Conservation (phyloP, 768 basidiomycete species). For the Calocera viscosa region DNA sequence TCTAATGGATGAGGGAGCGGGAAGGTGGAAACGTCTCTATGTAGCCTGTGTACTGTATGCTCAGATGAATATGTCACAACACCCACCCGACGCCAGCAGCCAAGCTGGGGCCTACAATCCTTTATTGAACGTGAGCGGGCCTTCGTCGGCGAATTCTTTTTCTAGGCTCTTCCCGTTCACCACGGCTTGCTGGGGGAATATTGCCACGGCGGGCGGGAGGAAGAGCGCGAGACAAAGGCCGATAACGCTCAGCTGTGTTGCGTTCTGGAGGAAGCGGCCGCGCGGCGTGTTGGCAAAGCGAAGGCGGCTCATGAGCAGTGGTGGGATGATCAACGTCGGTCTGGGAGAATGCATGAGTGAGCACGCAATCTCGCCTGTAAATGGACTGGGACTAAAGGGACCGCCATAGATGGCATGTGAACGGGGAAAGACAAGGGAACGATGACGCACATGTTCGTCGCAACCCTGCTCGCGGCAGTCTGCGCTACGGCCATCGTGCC, state of each 20-base stretch:
- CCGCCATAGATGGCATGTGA: neutral
- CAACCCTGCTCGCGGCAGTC: conserved; percentile 28
- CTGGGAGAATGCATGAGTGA: conserved; percentile 13
- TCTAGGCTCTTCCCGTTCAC: conserved; percentile 29
- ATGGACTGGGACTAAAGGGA: neutral
- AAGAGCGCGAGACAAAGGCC: conserved; percentile 30
- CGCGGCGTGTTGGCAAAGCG: conserved; percentile 26
- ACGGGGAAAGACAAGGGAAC: neutral
- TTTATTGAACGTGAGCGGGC: conserved; percentile 30
- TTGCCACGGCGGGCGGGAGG: conserved; percentile 32
- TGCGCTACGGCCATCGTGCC: conserved; percentile 30
- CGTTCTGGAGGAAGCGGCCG: conserved; percentile 20
- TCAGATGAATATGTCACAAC: neutral
- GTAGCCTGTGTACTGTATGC: no score
- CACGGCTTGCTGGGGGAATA: conserved; percentile 29
- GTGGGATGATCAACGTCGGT: conserved; percentile 32
- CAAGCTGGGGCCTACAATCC: conserved; percentile 22
- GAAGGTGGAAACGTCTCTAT: no score
- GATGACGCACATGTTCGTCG: conserved; percentile 29
- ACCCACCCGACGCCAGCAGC: neutral
- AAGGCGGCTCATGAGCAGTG: conserved; percentile 29
- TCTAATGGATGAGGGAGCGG: no score
- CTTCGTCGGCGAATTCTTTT: conserved; percentile 20
- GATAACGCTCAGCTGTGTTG: conserved; percentile 28
- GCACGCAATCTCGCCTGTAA: neutral